These are phyloP conservation scores for Fusarium tjaetaba DNA, from an alignment of 2,329 filamentous ascomycete species.

Conservation along the genomic window DNA sequence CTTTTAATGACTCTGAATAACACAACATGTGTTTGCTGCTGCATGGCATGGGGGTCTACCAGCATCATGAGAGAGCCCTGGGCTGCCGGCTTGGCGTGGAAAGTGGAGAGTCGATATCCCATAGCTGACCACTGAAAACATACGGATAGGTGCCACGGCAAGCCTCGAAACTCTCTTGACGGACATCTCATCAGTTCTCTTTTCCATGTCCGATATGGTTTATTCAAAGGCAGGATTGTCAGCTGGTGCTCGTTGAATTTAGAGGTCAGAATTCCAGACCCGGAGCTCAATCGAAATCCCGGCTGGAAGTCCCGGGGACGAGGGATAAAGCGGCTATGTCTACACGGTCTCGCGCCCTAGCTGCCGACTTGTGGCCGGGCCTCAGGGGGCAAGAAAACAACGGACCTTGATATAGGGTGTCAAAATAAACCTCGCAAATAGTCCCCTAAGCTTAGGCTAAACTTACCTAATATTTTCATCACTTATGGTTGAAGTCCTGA, in stretches of 20 bases:
- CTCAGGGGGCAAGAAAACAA: too few relatives aligned
- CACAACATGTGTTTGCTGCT: background rate
- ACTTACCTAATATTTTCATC: too few relatives aligned
- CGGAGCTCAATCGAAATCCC: background rate
- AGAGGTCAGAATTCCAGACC: background rate
- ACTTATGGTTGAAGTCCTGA: too few relatives aligned
- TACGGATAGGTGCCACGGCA: constrained; percentile 30
- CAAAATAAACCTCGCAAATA: too few relatives aligned
- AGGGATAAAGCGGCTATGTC: constrained; percentile 26
- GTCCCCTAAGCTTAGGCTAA: too few relatives aligned
- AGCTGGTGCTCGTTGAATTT: background rate
- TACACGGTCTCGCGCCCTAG: constrained; percentile 31
- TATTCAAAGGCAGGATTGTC: constrained; percentile 4
- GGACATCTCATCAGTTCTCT: constrained; percentile 4
- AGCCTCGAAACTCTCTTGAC: constrained; percentile 3
- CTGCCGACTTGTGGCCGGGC: constrained; percentile 38
- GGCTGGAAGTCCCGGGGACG: constrained; percentile 28
- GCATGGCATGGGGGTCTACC: constrained; percentile 19
- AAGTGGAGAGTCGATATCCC: constrained; percentile 25
- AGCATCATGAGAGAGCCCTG: constrained; percentile 22
- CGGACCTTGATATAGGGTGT: too few relatives aligned
- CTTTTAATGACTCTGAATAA: constrained; percentile 4
- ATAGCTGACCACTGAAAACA: constrained; percentile 34
- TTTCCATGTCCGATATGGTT: background rate
- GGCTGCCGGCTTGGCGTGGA: constrained; percentile 3